Conservation (phyloP, 2,329 filamentous ascomycete genomes). For the Neofusicoccum umdonicola region DNA sequence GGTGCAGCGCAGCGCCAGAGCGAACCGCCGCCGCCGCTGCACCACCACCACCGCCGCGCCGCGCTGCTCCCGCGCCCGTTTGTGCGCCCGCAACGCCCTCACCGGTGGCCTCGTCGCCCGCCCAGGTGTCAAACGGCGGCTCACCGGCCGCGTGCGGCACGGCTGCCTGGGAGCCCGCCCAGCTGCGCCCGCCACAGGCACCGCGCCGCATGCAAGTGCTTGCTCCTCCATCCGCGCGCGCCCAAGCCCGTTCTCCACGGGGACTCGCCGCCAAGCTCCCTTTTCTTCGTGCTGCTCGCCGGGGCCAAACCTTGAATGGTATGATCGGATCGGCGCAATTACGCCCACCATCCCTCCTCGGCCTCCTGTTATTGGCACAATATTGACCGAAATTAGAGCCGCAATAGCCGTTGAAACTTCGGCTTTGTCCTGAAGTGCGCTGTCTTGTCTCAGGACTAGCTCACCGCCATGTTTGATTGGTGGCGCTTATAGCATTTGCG, state of each 20-base stretch:
- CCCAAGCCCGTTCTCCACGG: background rate
- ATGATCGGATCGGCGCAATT: conserved; percentile 15
- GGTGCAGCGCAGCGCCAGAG: background rate
- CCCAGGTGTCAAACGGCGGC: background rate
- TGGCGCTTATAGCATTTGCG: conserved; percentile 5
- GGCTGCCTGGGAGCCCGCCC: background rate
- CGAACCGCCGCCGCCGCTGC: background rate
- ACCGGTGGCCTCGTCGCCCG: background rate
- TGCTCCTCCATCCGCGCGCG: background rate
- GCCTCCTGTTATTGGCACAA: conserved; percentile 4
- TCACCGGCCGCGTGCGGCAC: background rate
- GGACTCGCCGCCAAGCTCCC: background rate
- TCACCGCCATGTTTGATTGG: conserved; percentile 14
- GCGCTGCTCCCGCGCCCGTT: background rate
- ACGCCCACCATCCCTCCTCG: background rate
- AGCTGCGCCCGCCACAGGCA: background rate
- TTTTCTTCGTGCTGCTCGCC: background rate
- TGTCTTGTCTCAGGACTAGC: conserved; percentile 15
- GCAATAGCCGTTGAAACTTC: conserved; percentile 15
- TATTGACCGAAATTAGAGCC: conserved; percentile 16
- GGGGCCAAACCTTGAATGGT: conserved; percentile 4
- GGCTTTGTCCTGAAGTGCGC: background rate
- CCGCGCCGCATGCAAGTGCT: background rate
- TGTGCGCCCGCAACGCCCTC: background rate
- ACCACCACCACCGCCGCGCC: conserved; percentile 4